Evolutionary conservation across 257 asterid genomes (phyloP), one percentile per base, ranked within the genome.

Genomic region (Eucommia ulmoides): DNA sequence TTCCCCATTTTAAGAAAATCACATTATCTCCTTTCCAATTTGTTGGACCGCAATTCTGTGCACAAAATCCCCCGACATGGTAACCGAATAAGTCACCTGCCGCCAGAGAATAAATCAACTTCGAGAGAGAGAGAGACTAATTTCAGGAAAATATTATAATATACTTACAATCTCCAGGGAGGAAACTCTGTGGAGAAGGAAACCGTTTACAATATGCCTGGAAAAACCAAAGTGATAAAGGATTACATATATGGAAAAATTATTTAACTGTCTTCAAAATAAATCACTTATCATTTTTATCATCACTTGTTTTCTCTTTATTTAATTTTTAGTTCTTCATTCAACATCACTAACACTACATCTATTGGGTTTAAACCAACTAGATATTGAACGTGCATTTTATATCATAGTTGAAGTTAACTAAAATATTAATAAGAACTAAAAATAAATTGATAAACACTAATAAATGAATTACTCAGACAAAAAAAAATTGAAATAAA

Each of bases 1-100:
- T n/a, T n/a, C n/a, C n/a, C 38, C 38, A 8, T 6, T 29, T 8
- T 29, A 29, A 6, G 38, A 14, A 29, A 6, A 11, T 26, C 64
- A 82, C 67, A 76, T 76, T 41, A 51, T 67, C 4, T 72, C 80
- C 71, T 41, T 72, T n/a, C 79, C 91, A 69, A 66, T 73, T 57
- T 69, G 84, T 50, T 55, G 68, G 57, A 74, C 62, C 14, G 68
- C 59, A 59, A 48, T 19, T 20, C 22, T 65, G 50, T 69, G 74
- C 29, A 62, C 77, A 48, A 70, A 53, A 60, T 80, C 82, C 33
- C 87, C 91, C 1, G 68, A 63, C 64, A 63, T 26, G 51, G 58
- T 68, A 19, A 83, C 84, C 8, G 33, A 60, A 55, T 68, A 73
- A 11, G 77, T 74, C 22, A 60, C 71, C 94, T 83, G 70, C 38